phyloP scores from a whole-genome alignment of 2,329 filamentous ascomycete species.

The Xylaria sp. region DNA sequence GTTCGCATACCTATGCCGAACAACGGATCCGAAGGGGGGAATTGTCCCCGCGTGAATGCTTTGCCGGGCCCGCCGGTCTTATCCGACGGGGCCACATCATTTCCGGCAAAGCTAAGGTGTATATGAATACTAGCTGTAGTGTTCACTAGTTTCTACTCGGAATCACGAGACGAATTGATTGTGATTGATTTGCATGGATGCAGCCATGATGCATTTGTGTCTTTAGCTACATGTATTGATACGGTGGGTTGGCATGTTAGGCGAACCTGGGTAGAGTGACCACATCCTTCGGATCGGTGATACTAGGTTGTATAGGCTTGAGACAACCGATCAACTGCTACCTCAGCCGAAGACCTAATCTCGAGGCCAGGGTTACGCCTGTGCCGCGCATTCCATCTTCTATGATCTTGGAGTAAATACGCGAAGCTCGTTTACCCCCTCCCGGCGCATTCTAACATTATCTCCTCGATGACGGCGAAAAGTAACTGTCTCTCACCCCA shows the following conservation, averaged over 20 bases:
- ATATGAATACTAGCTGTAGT: neutral
- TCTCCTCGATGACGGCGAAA: neutral
- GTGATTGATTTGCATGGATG: neutral
- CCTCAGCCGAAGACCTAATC: neutral
- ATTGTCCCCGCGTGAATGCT: constrained; percentile 29
- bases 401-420: neutral
- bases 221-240: neutral
- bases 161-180: neutral
- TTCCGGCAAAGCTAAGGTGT: neutral
- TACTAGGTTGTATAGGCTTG: neutral
- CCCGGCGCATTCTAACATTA: neutral
- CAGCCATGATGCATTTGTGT: neutral
- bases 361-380: neutral
- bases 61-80: constrained; percentile 27
- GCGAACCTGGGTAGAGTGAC: neutral
- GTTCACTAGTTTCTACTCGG: neutral
- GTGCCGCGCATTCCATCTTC: neutral
- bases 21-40: constrained; percentile 34
- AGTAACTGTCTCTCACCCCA: neutral
- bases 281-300: neutral
- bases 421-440: neutral
- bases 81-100: constrained; percentile 16
- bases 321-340: neutral
- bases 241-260: neutral
- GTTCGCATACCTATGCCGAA: constrained; percentile 31